A percentile compares a stretch with the other conserved stretches of the same genome.
Evolutionary conservation across 164 flowering plant genomes (phyloP).

Genomic region (Sedum album): DNA sequence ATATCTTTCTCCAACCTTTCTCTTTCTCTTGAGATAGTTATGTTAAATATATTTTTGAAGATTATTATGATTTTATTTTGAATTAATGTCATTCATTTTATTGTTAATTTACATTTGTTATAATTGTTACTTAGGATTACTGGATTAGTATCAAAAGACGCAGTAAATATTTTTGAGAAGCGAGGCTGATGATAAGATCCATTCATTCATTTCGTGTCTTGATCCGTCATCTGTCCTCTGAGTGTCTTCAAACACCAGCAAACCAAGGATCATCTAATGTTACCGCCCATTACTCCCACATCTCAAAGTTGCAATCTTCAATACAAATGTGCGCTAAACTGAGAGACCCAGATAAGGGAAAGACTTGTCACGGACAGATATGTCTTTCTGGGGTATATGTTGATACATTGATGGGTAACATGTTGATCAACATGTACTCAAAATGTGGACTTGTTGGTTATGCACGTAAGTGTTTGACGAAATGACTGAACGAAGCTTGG

Average conservation of each 20-base stretch:
- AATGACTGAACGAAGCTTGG: constrained; percentile 55
- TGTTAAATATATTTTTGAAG: too few species aligned
- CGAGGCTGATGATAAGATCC: background rate
- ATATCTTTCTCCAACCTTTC: too few species aligned
- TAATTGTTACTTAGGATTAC: too few species aligned
- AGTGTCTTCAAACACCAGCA: background rate
- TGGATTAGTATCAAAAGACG: too few species aligned
- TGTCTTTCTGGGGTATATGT: constrained; percentile 28
- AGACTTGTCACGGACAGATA: constrained; percentile 44
- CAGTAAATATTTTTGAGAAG: too few species aligned
- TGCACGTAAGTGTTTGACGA: constrained; percentile 58
- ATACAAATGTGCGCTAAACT: constrained; percentile 49
- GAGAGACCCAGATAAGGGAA: constrained; percentile 33
- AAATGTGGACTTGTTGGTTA: constrained; percentile 43
- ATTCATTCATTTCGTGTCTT: background rate
- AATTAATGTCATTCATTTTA: too few species aligned
- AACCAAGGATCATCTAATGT: background rate
- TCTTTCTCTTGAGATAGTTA: too few species aligned
- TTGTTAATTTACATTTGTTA: too few species aligned
- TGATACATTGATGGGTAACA: constrained; percentile 48
- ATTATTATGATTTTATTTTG: too few species aligned
- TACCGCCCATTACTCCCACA: background rate
- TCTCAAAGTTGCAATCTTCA: constrained; percentile 24
- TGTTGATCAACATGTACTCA: constrained; percentile 64
- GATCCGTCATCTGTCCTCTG: background rate